phyloP scores from a whole-genome alignment of 495 filamentous ascomycete genomes.

The Thermochaetoides thermophila region DNA sequence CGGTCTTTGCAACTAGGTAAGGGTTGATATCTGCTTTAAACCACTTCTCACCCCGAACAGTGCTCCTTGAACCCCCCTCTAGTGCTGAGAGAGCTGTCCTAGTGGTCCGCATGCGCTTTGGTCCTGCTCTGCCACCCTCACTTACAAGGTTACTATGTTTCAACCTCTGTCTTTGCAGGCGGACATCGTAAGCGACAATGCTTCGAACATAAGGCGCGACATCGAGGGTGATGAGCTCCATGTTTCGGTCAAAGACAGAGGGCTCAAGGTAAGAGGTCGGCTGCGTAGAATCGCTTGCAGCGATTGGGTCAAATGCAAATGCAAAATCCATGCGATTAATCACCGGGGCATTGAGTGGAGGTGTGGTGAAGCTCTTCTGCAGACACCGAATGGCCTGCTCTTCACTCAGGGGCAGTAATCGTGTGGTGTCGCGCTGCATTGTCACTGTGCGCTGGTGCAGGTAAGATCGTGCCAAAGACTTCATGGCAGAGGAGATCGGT shows the following conservation, averaged over 20 bases:
- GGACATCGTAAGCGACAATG: constrained; percentile 62
- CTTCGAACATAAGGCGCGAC: constrained; percentile 70
- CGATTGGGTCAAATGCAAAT: constrained; percentile 43
- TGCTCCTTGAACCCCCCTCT: constrained; percentile 62
- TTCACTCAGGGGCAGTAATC: constrained; percentile 18
- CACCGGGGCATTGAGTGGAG: constrained; percentile 6
- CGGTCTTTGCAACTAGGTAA: constrained; percentile 48
- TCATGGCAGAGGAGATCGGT: constrained; percentile 18
- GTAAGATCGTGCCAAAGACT: constrained; percentile 19
- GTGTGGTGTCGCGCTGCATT: not conserved
- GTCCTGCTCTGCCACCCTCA: constrained; percentile 28
- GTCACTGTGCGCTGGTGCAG: constrained; percentile 10
- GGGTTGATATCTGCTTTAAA: constrained; percentile 55
- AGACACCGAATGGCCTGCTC: constrained; percentile 14
- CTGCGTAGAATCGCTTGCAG: constrained; percentile 23
- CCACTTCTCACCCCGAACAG: constrained; percentile 62
- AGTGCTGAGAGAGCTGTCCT: constrained; percentile 67
- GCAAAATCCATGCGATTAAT: constrained; percentile 31
- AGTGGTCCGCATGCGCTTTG: constrained; percentile 58
- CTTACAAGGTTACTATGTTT: constrained; percentile 47
- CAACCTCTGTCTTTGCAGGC: constrained; percentile 49
- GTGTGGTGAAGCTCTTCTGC: constrained; percentile 12
- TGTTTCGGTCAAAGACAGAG: constrained; percentile 58
- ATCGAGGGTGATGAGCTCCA: constrained; percentile 50
- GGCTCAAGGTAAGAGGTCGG: constrained; percentile 29